Percentiles rank a stretch among this genome's conserved stretches.
phyloP scores from a whole-genome alignment of 768 basidiomycete genomes.

The Pleurotus giganteus region DNA sequence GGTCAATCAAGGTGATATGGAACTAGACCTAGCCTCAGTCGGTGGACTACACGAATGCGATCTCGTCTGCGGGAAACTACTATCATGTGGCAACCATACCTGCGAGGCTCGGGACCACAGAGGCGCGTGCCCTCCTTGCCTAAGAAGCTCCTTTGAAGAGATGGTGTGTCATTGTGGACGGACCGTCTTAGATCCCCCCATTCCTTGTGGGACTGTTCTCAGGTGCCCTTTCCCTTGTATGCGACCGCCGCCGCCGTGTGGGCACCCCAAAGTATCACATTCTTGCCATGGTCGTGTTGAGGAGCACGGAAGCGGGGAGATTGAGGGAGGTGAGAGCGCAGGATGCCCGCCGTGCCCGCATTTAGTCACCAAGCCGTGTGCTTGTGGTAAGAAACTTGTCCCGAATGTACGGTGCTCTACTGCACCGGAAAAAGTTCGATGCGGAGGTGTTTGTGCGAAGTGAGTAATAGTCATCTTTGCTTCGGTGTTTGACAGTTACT shows the following conservation, averaged over 20 bases:
- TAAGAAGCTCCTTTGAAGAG: slow-evolving; percentile 92
- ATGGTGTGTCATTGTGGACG: slow-evolving; percentile 80
- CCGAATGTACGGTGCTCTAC: slow-evolving; percentile 83
- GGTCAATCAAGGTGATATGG: slow-evolving; percentile 32
- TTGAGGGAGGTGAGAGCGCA: slow-evolving; percentile 4
- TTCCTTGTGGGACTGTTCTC: slow-evolving; percentile 82
- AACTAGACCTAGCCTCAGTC: slow-evolving; percentile 40
- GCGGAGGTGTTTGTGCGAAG: slow-evolving; percentile 81
- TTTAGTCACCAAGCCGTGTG: slow-evolving; percentile 76
- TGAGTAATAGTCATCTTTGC: too few relatives aligned
- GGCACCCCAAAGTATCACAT: slow-evolving; percentile 77
- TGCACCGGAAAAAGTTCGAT: slow-evolving; percentile 73
- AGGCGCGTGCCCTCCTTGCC: slow-evolving; percentile 78
- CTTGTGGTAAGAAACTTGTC: slow-evolving; percentile 84
- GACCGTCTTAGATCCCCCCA: slow-evolving; percentile 87
- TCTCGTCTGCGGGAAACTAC: slow-evolving; percentile 68
- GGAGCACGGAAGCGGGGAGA: not conserved
- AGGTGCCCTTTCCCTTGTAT: slow-evolving; percentile 80
- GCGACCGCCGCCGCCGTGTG: slow-evolving; percentile 67
- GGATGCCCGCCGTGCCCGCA: slow-evolving; percentile 87
- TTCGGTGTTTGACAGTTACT: too few relatives aligned
- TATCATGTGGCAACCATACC: slow-evolving; percentile 74
- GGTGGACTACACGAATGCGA: slow-evolving; percentile 84
- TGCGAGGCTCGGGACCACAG: slow-evolving; percentile 84
- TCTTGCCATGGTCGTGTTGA: slow-evolving; percentile 64